Percentiles rank a stretch among this genome's conserved stretches.
Evolutionary conservation across 1,139 yeast species (phyloP).

Genomic region (Debaryomycetaceae sp.): DNA sequence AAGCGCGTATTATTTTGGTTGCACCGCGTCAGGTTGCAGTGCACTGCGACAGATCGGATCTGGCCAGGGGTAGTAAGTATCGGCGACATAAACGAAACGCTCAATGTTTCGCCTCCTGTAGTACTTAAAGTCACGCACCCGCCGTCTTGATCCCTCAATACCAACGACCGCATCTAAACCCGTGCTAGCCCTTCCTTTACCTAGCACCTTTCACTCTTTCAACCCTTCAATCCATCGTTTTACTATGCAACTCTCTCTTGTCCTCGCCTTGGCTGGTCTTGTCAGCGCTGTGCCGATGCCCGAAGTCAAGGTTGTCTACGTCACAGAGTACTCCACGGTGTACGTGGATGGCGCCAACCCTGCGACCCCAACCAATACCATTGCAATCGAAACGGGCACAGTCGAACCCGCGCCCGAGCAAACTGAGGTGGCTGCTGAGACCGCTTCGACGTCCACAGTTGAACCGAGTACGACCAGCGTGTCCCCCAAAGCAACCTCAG

Average conservation of each 20-base stretch:
- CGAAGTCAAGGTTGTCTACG: slow-evolving; percentile 15
- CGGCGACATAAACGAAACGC: too few species aligned
- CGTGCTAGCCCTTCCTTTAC: slow-evolving; percentile 10
- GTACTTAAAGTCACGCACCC: neutral
- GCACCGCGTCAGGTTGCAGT: slow-evolving; percentile 6
- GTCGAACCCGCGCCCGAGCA: slow-evolving; percentile 14
- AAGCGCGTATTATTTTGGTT: too few species aligned
- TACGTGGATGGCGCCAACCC: slow-evolving; percentile 13
- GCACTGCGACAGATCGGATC: slow-evolving; percentile 1
- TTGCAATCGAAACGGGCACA: slow-evolving; percentile 10
- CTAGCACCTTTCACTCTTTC: slow-evolving; percentile 9
- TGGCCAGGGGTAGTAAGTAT: too few species aligned
- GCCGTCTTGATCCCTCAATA: neutral
- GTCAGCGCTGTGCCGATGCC: slow-evolving; percentile 22
- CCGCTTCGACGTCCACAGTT: slow-evolving; percentile 22
- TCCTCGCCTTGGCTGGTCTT: slow-evolving; percentile 12
- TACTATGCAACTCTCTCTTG: slow-evolving; percentile 15
- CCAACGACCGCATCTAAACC: neutral
- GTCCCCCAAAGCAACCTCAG: slow-evolving; percentile 13
- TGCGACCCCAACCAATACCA: slow-evolving; percentile 13
- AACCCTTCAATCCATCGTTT: slow-evolving; percentile 1
- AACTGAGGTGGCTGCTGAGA: slow-evolving; percentile 9
- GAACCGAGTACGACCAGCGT: slow-evolving; percentile 14
- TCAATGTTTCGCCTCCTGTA: too few species aligned
- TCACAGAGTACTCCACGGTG: slow-evolving; percentile 17